Percentiles rank a stretch among this genome's conserved stretches.
Evolutionary conservation across 176 grass and related monocot species (phyloP).

Genomic region (Aegilops sharonensis): DNA sequence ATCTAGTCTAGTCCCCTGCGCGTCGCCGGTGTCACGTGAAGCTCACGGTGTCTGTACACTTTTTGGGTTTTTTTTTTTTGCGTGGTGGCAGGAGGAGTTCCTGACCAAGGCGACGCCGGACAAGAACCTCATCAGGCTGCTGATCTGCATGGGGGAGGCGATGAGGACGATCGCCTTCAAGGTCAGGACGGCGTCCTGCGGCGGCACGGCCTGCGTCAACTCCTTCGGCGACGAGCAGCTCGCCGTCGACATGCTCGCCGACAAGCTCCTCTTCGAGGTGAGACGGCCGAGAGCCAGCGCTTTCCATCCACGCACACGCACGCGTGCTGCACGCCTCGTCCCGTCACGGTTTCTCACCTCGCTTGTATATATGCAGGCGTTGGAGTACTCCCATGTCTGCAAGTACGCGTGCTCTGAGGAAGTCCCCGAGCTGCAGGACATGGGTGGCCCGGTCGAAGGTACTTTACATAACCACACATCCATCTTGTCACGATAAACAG

Average conservation of each 20-base stretch:
- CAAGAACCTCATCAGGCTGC: constrained; percentile 89
- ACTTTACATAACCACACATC: not conserved
- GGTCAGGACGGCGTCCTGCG: constrained; percentile 84
- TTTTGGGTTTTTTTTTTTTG: not conserved
- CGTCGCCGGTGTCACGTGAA: not conserved
- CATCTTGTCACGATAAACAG: not conserved
- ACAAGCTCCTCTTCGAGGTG: constrained; percentile 91
- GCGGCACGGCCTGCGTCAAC: constrained; percentile 91
- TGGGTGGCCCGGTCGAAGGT: constrained; percentile 94
- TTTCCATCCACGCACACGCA: no score
- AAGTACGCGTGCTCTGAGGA: constrained; percentile 99
- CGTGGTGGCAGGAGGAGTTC: constrained; percentile 70
- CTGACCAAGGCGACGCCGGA: constrained; percentile 82
- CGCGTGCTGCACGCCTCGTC: not conserved
- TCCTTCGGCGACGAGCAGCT: constrained; percentile 96
- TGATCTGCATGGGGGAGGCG: constrained; percentile 94
- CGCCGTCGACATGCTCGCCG: constrained; percentile 85
- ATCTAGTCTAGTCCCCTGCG: not conserved
- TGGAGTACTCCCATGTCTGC: constrained; percentile 93
- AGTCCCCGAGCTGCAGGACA: constrained; percentile 91
- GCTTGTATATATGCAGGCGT: constrained; percentile 31
- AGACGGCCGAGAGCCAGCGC: not conserved
- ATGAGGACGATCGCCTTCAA: constrained; percentile 96
- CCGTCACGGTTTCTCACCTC: not conserved
- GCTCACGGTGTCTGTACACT: not conserved